These are phyloP conservation scores for Apiotrichum sp. DNA, from an alignment of 1,284 basidiomycete species.

Conservation along the genomic window DNA sequence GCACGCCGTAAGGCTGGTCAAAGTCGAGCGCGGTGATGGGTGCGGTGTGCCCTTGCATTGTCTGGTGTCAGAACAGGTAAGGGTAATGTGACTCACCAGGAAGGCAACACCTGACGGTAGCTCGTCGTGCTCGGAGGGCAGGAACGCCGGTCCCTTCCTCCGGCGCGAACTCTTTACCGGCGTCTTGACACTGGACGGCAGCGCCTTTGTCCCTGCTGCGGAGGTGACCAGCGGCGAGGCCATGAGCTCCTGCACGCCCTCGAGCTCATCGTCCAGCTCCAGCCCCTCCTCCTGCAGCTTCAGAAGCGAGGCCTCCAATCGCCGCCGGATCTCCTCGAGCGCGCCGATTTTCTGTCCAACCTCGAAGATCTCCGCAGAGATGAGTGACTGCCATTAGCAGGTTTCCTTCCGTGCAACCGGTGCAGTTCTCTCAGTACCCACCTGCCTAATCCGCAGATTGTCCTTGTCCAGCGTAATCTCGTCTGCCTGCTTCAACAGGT, in stretches of 20 bases:
- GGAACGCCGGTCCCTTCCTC: slow-evolving; percentile 73
- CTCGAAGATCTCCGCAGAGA: slow-evolving; percentile 77
- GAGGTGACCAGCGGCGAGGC: slow-evolving; percentile 51
- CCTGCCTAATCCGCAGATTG: slow-evolving; percentile 76
- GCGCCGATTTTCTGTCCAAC: slow-evolving; percentile 82
- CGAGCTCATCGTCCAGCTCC: slow-evolving; percentile 88
- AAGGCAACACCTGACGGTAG: slow-evolving; percentile 91
- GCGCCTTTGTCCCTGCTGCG: slow-evolving; percentile 36
- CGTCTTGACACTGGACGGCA: slow-evolving; percentile 21
- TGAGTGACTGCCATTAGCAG: slow-evolving; percentile 56
- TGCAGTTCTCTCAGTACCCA: slow-evolving; percentile 44
- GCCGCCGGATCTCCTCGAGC: slow-evolving; percentile 71
- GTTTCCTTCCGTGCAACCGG: too few relatives aligned
- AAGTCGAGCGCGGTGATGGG: slow-evolving; percentile 89
- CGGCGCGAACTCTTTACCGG: slow-evolving; percentile 28
- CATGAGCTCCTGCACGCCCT: slow-evolving; percentile 77
- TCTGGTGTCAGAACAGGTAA: slow-evolving; percentile 50
- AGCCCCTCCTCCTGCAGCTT: slow-evolving; percentile 90
- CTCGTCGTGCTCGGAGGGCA: slow-evolving; percentile 96
- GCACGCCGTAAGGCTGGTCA: slow-evolving; percentile 90
- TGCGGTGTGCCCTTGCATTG: slow-evolving; percentile 69
- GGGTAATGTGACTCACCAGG: slow-evolving; percentile 61
- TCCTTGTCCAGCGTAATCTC: slow-evolving; percentile 85
- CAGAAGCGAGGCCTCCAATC: slow-evolving; percentile 75
- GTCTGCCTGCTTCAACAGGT: slow-evolving; percentile 69